Percentiles rank a stretch among this genome's conserved stretches.
Conservation (phyloP, 176 grass and related monocot species). For the Olyra latifolia region DNA sequence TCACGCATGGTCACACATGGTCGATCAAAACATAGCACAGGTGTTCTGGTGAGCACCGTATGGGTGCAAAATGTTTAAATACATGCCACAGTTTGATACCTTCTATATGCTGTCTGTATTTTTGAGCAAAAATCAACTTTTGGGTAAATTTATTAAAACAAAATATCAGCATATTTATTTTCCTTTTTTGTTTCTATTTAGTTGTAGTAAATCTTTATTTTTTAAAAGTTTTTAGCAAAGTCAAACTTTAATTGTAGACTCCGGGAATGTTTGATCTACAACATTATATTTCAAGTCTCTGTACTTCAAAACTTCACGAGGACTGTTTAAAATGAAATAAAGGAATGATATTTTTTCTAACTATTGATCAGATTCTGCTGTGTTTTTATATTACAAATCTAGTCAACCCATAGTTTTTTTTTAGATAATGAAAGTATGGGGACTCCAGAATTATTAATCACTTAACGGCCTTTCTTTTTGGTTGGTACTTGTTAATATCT, state of each 20-base stretch:
- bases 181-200: not conserved
- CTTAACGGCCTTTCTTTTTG: not conserved
- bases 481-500: not conserved
- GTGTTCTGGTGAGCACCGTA: not conserved
- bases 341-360: not conserved
- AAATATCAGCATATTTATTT: not conserved
- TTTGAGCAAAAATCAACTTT: not conserved
- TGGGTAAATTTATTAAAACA: not conserved
- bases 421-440: too few relatives aligned
- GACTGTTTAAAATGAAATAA: conserved; percentile 1
- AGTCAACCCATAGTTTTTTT: too few relatives aligned
- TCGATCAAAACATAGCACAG: not conserved
- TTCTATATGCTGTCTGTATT: not conserved
- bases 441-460: not conserved
- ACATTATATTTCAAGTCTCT: not conserved
- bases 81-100: not conserved
- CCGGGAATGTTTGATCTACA: not conserved
- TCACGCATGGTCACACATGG: too few relatives aligned
- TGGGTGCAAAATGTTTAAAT: not conserved
- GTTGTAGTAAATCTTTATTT: not conserved
- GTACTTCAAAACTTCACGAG: not conserved
- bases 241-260: not conserved
- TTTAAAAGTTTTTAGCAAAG: not conserved
- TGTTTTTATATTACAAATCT: not conserved
- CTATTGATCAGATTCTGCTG: not conserved